Percentiles rank a stretch among this genome's conserved stretches.
phyloP scores from a whole-genome alignment of 2,329 filamentous ascomycete species.

The Anthostomella pinea region DNA sequence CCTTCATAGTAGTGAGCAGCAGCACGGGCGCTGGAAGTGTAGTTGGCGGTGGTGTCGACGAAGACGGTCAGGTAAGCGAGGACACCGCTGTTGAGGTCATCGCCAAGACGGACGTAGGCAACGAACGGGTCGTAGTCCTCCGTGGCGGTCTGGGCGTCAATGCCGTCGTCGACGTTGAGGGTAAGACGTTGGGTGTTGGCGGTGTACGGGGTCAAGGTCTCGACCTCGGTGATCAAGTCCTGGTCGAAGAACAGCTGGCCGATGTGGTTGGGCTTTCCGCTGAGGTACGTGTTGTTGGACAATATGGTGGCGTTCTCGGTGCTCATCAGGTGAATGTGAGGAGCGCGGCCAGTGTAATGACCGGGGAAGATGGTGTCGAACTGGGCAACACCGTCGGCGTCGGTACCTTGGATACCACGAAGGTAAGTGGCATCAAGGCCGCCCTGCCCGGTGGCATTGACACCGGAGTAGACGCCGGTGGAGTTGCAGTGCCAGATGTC shows the following conservation, averaged over 20 bases:
- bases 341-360: conserved; percentile 28
- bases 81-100: conserved; percentile 44
- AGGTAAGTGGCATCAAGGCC: conserved; percentile 32
- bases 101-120: conserved; percentile 55
- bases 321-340: conserved; percentile 34
- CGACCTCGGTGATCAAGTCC: conserved; percentile 47
- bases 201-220: conserved; percentile 41
- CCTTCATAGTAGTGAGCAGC: conserved; percentile 28
- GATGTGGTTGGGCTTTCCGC: conserved; percentile 51
- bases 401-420: conserved; percentile 34
- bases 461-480: conserved; percentile 38
- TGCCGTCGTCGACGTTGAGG: conserved; percentile 48
- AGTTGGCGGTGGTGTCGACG: conserved; percentile 38
- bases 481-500: conserved; percentile 40
- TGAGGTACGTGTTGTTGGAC: conserved; percentile 46
- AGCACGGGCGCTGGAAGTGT: conserved; percentile 15
- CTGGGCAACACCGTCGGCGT: conserved; percentile 33
- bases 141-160: conserved; percentile 46
- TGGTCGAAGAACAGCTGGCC: conserved; percentile 63
- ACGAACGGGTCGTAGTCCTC: conserved; percentile 52
- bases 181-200: conserved; percentile 42
- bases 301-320: conserved; percentile 32
- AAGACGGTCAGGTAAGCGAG: conserved; percentile 49
- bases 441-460: conserved; percentile 22
- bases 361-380: conserved; percentile 37